Conservation (phyloP, 2,329 filamentous ascomycete species). For the Cladophialophora chaetospira region DNA sequence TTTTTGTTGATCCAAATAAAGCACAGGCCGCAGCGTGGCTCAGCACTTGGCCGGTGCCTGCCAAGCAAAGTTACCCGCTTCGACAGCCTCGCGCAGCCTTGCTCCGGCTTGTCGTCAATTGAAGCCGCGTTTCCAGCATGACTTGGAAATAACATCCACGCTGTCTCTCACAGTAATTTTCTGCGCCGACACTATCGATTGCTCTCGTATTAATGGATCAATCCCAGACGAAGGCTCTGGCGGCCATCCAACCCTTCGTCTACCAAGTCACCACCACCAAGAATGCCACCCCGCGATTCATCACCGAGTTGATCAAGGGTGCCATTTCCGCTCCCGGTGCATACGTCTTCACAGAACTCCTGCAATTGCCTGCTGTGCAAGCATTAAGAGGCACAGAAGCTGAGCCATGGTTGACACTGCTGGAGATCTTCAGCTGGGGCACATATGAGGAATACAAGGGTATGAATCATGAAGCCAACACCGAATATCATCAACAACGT, state of each 20-base stretch:
- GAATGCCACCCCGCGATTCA: constrained; percentile 70
- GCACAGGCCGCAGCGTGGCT: neutral
- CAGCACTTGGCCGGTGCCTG: neutral
- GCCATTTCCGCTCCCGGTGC: constrained; percentile 89
- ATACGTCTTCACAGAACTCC: constrained; percentile 92
- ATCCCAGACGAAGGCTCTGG: constrained; percentile 55
- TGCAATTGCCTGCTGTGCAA: constrained; percentile 77
- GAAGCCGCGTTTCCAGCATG: no score
- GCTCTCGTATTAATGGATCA: constrained; percentile 44
- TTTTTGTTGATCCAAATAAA: neutral
- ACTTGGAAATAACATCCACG: no score
- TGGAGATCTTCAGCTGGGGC: constrained; percentile 90
- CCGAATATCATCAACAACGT: no score
- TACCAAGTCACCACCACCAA: constrained; percentile 81
- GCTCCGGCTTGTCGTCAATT: neutral
- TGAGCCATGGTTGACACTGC: constrained; percentile 64
- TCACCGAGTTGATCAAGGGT: constrained; percentile 80
- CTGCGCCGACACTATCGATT: neutral
- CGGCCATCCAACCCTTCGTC: constrained; percentile 77
- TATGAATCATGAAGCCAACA: constrained; percentile 40
- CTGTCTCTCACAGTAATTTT: neutral
- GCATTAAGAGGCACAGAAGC: constrained; percentile 59
- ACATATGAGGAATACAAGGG: constrained; percentile 78
- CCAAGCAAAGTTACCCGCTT: constrained; percentile 3
- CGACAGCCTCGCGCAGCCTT: constrained; percentile 10